These are phyloP conservation scores for Golubevia sp. DNA, from an alignment of 1,284 basidiomycete genomes.

Conservation along the genomic window DNA sequence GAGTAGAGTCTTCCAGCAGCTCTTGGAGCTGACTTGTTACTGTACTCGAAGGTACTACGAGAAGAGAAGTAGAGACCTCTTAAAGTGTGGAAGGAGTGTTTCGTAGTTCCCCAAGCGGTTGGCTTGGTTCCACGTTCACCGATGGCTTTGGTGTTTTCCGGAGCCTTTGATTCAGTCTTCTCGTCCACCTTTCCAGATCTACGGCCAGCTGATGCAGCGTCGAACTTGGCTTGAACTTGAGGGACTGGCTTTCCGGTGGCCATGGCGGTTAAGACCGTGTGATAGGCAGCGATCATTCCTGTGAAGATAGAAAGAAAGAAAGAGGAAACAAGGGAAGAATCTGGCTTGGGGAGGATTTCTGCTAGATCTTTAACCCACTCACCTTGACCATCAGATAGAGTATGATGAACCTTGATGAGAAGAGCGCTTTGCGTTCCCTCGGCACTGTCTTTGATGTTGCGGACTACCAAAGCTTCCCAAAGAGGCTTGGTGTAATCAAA, in stretches of 20 bases:
- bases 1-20: conserved; percentile 37
- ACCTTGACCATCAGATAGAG: conserved; percentile 55
- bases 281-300: conserved; percentile 58
- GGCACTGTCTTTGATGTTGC: conserved; percentile 38
- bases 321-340: too few species aligned
- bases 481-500: conserved; percentile 57
- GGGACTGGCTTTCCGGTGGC: conserved; percentile 35
- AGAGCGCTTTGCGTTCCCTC: conserved; percentile 50
- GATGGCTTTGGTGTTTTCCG: conserved; percentile 4
- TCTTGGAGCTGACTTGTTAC: conserved; percentile 7
- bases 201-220: conserved; percentile 8
- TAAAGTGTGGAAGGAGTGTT: conserved; percentile 36
- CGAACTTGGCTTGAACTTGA: conserved; percentile 48
- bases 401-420: conserved; percentile 61
- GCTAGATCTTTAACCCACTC: not conserved
- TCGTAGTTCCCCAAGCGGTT: conserved; percentile 37
- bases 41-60: conserved; percentile 48
- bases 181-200: not conserved
- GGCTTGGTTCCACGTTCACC: conserved; percentile 45
- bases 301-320: not conserved
- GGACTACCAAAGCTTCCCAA: conserved; percentile 58
- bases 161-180: not conserved
- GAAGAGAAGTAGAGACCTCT: conserved; percentile 54
- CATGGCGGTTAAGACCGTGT: conserved; percentile 51
- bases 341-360: not conserved